These are phyloP conservation scores for Apiotrichum laibachii DNA, from an alignment of 1,284 basidiomycete species.

Conservation along the genomic window DNA sequence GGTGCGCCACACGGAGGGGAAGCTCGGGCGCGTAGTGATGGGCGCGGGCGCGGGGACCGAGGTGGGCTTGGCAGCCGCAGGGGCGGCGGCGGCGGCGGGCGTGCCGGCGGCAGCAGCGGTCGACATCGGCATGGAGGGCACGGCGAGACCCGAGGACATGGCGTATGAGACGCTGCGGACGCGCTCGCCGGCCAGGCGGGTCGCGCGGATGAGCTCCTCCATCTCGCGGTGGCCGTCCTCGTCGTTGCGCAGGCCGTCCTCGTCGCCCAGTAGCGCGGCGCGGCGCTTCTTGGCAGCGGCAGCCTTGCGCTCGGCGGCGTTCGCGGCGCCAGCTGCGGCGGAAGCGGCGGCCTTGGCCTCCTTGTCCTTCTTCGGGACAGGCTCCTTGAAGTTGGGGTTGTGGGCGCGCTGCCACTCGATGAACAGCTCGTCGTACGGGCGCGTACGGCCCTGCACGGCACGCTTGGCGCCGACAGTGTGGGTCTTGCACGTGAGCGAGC, in stretches of 20 bases:
- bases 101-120: neutral
- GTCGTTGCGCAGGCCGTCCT: constrained; percentile 64
- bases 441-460: constrained; percentile 80
- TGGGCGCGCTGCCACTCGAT: constrained; percentile 89
- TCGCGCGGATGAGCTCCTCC: constrained; percentile 58
- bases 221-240: constrained; percentile 72
- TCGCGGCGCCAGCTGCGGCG: neutral
- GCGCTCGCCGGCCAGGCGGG: constrained; percentile 59
- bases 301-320: constrained; percentile 42
- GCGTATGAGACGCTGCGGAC: constrained; percentile 11
- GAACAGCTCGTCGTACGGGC: constrained; percentile 79
- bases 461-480: constrained; percentile 98
- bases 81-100: constrained; percentile 2
- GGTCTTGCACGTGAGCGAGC: constrained; percentile 95
- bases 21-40: neutral
- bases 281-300: constrained; percentile 55
- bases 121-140: neutral
- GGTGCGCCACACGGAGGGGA: constrained; percentile 25
- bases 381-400: constrained; percentile 92
- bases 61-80: neutral
- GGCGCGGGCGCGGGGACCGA: constrained; percentile 2
- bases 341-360: constrained; percentile 18
- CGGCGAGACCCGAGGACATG: neutral
- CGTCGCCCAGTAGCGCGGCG: constrained; percentile 15
- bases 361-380: constrained; percentile 60